These are phyloP conservation scores for Hypoxylon fragiforme DNA, from an alignment of 495 filamentous ascomycete genomes.

Conservation along the genomic window DNA sequence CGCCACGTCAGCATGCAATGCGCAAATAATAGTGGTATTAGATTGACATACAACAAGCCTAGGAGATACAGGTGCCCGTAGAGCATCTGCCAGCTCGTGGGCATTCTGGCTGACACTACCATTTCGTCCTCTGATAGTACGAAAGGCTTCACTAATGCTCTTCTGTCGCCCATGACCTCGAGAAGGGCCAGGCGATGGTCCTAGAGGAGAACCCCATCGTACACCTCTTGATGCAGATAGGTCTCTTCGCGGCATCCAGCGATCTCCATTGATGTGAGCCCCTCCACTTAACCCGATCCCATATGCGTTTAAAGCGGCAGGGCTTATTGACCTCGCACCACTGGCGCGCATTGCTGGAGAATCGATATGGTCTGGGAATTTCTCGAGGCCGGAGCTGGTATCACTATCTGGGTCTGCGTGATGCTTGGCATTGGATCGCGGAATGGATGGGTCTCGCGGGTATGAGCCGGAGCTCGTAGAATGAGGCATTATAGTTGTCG, in stretches of 20 bases:
- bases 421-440: slow-evolving; percentile 39
- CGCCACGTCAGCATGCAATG: slow-evolving; percentile 14
- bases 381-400: slow-evolving; percentile 48
- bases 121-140: slow-evolving; percentile 72
- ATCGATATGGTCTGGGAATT: slow-evolving; percentile 58
- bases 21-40: slow-evolving; percentile 11
- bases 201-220: slow-evolving; percentile 47
- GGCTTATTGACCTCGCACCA: slow-evolving; percentile 38
- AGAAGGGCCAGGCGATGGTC: slow-evolving; percentile 38
- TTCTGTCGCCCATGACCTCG: slow-evolving; percentile 69
- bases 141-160: slow-evolving; percentile 84
- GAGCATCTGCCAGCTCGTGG: slow-evolving; percentile 87
- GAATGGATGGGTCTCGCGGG: slow-evolving; percentile 35
- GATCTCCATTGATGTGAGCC: slow-evolving; percentile 40
- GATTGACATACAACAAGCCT: slow-evolving; percentile 73
- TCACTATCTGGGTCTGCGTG: slow-evolving; percentile 40
- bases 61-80: slow-evolving; percentile 87
- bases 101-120: slow-evolving; percentile 88
- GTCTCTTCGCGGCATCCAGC: slow-evolving; percentile 59
- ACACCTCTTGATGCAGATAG: slow-evolving; percentile 46
- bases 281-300: slow-evolving; percentile 40
- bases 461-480: slow-evolving; percentile 40
- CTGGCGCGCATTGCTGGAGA: slow-evolving; percentile 38
- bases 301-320: slow-evolving; percentile 42
- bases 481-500: slow-evolving; percentile 43